Evolutionary conservation across 345 rosid species (phyloP).

Genomic region (Limnanthes douglasii): DNA sequence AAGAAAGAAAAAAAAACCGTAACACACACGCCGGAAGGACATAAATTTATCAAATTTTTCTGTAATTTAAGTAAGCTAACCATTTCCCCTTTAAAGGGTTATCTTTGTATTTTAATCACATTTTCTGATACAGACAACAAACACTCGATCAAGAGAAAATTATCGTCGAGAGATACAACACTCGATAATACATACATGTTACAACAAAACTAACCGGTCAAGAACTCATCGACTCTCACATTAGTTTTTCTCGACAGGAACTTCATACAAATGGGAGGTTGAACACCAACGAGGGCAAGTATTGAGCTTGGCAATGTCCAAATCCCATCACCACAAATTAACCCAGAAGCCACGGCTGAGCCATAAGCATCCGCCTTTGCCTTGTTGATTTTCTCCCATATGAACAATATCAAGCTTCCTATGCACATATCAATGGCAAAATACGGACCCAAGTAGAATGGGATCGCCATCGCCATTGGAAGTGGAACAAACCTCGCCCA

Average conservation of each 20-base stretch:
- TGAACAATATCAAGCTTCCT: constrained; percentile 48
- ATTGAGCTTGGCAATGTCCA: constrained; percentile 61
- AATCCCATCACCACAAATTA: constrained; percentile 64
- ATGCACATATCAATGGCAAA: constrained; percentile 73
- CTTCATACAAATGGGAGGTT: constrained; percentile 76
- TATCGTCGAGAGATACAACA: no score
- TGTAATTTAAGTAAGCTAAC: no score
- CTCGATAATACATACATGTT: no score
- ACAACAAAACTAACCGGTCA: no score
- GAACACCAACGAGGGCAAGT: constrained; percentile 34
- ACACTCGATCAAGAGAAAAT: no score
- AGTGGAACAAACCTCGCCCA: constrained; percentile 40
- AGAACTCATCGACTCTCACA: constrained; percentile 31
- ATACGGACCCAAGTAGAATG: constrained; percentile 61
- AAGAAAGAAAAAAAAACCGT: no score
- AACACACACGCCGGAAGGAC: no score
- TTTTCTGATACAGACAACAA: no score
- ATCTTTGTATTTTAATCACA: no score
- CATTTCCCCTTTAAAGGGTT: no score
- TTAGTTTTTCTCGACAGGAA: constrained; percentile 36
- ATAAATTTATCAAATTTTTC: no score
- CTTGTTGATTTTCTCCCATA: constrained; percentile 44
- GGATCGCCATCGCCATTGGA: constrained; percentile 91
- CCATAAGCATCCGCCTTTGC: constrained; percentile 42
- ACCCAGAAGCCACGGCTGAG: constrained; percentile 61